These are phyloP conservation scores for Polyporus tsugae DNA, from an alignment of 1,284 basidiomycete species.

Conservation along the genomic window DNA sequence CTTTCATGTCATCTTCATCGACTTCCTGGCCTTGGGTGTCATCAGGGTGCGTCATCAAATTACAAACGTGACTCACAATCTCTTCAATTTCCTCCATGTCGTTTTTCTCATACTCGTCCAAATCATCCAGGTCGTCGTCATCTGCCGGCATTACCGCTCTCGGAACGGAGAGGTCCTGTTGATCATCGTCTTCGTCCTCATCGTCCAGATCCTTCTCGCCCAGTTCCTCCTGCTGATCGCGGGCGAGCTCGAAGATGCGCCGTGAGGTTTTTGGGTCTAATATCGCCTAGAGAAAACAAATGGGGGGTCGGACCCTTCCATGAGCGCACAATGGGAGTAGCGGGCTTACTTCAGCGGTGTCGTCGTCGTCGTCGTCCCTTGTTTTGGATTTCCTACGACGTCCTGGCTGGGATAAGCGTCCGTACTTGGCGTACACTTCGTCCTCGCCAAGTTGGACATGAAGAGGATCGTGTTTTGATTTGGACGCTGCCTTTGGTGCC, in stretches of 20 bases:
- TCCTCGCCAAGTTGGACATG: conserved; percentile 84
- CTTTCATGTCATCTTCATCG: conserved; percentile 86
- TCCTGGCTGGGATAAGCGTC: conserved; percentile 76
- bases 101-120: conserved; percentile 60
- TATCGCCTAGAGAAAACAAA: conserved; percentile 58
- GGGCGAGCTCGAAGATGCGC: conserved; percentile 92
- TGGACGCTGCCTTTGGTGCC: conserved; percentile 57
- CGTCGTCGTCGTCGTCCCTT: conserved; percentile 56
- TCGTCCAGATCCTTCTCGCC: conserved; percentile 60
- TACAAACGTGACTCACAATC: conserved; percentile 56
- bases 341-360: conserved; percentile 60
- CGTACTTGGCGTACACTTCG: conserved; percentile 78
- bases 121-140: conserved; percentile 53
- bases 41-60: conserved; percentile 18
- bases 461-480: conserved; percentile 85
- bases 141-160: conserved; percentile 42
- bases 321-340: neutral
- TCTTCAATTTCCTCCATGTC: conserved; percentile 61
- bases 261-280: conserved; percentile 88
- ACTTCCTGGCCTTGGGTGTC: conserved; percentile 69
- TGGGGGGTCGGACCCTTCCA: neutral
- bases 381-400: conserved; percentile 71
- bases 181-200: conserved; percentile 50
- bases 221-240: conserved; percentile 93
- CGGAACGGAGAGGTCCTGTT: conserved; percentile 43